Evolutionary conservation across 2,329 filamentous ascomycete genomes (phyloP).

Genomic region (Colletotrichum sp.): DNA sequence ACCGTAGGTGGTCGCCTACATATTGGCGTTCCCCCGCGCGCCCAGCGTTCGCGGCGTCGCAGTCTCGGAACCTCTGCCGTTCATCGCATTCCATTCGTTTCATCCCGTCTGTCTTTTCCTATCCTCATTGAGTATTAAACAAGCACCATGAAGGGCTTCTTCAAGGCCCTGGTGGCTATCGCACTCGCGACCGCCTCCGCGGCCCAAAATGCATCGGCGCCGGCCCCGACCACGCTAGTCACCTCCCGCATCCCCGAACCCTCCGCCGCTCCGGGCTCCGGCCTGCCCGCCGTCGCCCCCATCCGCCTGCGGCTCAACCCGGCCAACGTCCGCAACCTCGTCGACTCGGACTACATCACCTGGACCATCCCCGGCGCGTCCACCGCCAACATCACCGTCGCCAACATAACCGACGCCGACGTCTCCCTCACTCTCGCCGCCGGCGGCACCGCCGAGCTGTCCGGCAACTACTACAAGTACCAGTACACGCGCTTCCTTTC

Average conservation of each 20-base stretch:
- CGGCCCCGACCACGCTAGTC: background rate
- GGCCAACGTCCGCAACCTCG: conserved; percentile 15
- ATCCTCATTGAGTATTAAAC: background rate
- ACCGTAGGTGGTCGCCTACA: background rate
- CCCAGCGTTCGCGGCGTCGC: background rate
- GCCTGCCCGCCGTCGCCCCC: background rate
- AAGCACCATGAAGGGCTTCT: conserved; percentile 1
- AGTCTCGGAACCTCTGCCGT: background rate
- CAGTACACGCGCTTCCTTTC: conserved; percentile 28
- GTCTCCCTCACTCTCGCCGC: conserved; percentile 7
- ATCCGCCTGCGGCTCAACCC: conserved; percentile 21
- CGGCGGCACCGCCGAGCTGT: conserved; percentile 19
- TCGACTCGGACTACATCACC: conserved; percentile 16
- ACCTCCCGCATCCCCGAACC: conserved; percentile 1
- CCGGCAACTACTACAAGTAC: conserved; percentile 30
- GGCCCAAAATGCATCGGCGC: background rate
- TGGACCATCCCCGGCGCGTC: conserved; percentile 19
- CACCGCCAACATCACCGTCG: conserved; percentile 1
- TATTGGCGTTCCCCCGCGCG: background rate
- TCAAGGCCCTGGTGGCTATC: background rate
- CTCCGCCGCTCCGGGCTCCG: background rate
- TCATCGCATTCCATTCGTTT: background rate
- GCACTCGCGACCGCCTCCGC: background rate
- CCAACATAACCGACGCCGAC: conserved; percentile 1
- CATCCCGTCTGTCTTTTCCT: background rate